Percentiles rank a stretch among this genome's conserved stretches.
Evolutionary conservation across 345 rosid genomes (phyloP).

Genomic region (Citrus unshiu): DNA sequence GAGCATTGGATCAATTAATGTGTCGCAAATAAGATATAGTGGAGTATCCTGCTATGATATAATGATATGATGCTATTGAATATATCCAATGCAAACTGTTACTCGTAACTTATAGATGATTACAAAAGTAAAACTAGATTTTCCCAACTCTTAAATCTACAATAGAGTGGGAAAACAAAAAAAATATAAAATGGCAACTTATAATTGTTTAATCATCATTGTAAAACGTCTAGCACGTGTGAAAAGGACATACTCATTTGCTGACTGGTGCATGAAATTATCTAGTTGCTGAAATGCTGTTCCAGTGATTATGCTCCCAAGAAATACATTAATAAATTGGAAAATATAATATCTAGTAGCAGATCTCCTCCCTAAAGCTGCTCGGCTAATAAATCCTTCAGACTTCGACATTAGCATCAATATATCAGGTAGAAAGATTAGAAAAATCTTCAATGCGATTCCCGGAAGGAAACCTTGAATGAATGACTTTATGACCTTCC

Average conservation of each 20-base stretch:
- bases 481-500: slow-evolving; percentile 70
- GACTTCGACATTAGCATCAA: slow-evolving; percentile 93
- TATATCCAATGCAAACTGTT: background rate
- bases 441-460: slow-evolving; percentile 85
- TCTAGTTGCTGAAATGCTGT: slow-evolving; percentile 93
- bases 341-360: slow-evolving; percentile 77
- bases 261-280: slow-evolving; percentile 78
- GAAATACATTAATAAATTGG: slow-evolving; percentile 90
- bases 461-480: slow-evolving; percentile 98
- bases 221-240: background rate
- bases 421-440: slow-evolving; percentile 74
- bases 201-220: background rate
- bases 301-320: slow-evolving; percentile 87
- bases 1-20: background rate
- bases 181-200: background rate
- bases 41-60: background rate
- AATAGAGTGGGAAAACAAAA: background rate
- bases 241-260: slow-evolving; percentile 65
- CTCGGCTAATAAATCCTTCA: slow-evolving; percentile 78
- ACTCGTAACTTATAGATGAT: background rate
- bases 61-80: background rate
- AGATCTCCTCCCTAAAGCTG: slow-evolving; percentile 76
- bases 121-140: background rate
- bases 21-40: background rate
- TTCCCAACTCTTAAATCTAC: background rate